A percentile compares a stretch with the other conserved stretches of the same genome.
Evolutionary conservation across 1,139 yeast genomes (phyloP).

Genomic region (Casaregolazyma suthepensis): DNA sequence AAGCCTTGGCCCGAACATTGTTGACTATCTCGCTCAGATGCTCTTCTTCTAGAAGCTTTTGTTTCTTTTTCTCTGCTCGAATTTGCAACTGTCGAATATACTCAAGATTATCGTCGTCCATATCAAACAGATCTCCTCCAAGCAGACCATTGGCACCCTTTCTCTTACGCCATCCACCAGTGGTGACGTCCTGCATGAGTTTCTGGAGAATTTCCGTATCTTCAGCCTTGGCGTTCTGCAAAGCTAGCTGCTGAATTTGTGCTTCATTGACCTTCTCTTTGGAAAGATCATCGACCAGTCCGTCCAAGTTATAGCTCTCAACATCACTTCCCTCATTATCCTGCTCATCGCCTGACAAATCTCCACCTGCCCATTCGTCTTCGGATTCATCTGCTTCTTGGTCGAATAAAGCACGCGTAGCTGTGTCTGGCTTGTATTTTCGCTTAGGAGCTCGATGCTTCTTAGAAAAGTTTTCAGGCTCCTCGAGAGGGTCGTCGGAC

Average conservation of each 20-base stretch:
- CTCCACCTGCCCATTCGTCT: slow-evolving; percentile 88
- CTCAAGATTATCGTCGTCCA: slow-evolving; percentile 53
- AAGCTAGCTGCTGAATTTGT: slow-evolving; percentile 54
- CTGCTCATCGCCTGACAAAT: slow-evolving; percentile 46
- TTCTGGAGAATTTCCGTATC: slow-evolving; percentile 70
- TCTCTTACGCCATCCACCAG: slow-evolving; percentile 71
- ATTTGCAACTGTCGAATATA: slow-evolving; percentile 41
- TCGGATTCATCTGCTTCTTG: slow-evolving; percentile 96
- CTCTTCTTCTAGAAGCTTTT: slow-evolving; percentile 50
- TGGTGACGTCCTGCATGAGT: slow-evolving; percentile 73
- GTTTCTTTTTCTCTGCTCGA: slow-evolving; percentile 51
- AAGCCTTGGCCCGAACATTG: slow-evolving; percentile 63
- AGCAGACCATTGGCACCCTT: slow-evolving; percentile 53
- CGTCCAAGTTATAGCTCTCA: slow-evolving; percentile 73
- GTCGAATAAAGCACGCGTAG: slow-evolving; percentile 52
- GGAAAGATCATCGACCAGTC: slow-evolving; percentile 70
- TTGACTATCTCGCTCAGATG: slow-evolving; percentile 44
- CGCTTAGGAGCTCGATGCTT: neutral
- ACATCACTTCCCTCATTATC: slow-evolving; percentile 43
- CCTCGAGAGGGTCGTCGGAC: neutral
- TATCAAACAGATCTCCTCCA: slow-evolving; percentile 55
- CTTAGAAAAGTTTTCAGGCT: neutral
- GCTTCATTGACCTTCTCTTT: slow-evolving; percentile 49
- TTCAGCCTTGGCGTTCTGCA: slow-evolving; percentile 60
- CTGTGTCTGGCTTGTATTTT: slow-evolving; percentile 25